Evolutionary conservation across 352 stramenopile species (phyloP).

Genomic region (Halophytophthora batemanensis): DNA sequence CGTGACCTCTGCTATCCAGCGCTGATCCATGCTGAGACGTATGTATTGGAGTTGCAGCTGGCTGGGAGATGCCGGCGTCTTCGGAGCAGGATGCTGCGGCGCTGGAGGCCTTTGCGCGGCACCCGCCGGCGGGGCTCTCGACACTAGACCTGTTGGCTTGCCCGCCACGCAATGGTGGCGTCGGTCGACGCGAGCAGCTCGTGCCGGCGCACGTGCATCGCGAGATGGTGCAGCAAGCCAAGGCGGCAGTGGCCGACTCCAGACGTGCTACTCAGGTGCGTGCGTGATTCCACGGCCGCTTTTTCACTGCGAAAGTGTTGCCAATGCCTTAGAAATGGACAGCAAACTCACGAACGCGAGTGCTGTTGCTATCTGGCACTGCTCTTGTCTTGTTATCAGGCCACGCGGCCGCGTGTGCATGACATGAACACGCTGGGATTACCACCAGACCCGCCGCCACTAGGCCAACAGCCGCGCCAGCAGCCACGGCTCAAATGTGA

Average conservation of each 20-base stretch:
- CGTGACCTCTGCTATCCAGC: not conserved
- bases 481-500: slow-evolving; percentile 26
- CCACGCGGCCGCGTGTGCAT: slow-evolving; percentile 11
- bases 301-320: no score
- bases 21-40: not conserved
- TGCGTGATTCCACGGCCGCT: no score
- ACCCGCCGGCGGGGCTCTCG: slow-evolving; percentile 33
- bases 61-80: no score
- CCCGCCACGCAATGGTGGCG: slow-evolving; percentile 11
- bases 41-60: no score
- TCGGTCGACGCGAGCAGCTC: slow-evolving; percentile 1
- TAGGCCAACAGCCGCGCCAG: slow-evolving; percentile 5
- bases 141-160: slow-evolving; percentile 64
- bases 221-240: slow-evolving; percentile 45
- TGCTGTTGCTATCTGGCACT: slow-evolving; percentile 1
- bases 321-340: no score
- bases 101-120: slow-evolving; percentile 24
- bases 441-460: slow-evolving; percentile 17
- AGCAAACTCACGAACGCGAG: no score
- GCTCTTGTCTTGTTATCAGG: slow-evolving; percentile 3
- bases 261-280: slow-evolving; percentile 10
- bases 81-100: slow-evolving; percentile 5
- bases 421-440: slow-evolving; percentile 47
- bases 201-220: slow-evolving; percentile 26
- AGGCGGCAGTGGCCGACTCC: slow-evolving; percentile 10